phyloP scores from a whole-genome alignment of 345 rosid species.

The Erucastrum elatum region DNA sequence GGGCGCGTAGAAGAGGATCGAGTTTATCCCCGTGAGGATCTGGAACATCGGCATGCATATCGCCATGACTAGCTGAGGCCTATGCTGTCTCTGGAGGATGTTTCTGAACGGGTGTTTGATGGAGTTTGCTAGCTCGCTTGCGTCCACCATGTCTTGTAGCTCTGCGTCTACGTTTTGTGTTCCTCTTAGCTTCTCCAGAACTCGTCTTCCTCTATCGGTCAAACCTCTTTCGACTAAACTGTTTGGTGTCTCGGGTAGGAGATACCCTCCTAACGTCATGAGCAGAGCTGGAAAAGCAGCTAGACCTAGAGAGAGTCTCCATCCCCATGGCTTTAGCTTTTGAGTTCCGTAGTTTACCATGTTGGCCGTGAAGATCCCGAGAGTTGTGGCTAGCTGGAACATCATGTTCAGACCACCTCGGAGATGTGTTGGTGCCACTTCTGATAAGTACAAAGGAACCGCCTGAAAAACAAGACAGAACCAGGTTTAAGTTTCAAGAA shows the following conservation, averaged over 20 bases:
- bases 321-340: slow-evolving; percentile 81
- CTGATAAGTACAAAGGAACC: slow-evolving; percentile 84
- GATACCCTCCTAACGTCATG: slow-evolving; percentile 77
- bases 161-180: slow-evolving; percentile 69
- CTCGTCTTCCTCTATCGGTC: slow-evolving; percentile 56
- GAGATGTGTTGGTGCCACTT: slow-evolving; percentile 93
- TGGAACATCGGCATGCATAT: slow-evolving; percentile 82
- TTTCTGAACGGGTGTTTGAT: slow-evolving; percentile 84
- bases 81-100: slow-evolving; percentile 65
- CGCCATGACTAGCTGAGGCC: slow-evolving; percentile 86
- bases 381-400: slow-evolving; percentile 93
- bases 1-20: slow-evolving; percentile 92
- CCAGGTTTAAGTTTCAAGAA: not conserved
- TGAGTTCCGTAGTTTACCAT: slow-evolving; percentile 91
- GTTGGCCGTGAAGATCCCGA: slow-evolving; percentile 84
- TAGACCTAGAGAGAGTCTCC: slow-evolving; percentile 94
- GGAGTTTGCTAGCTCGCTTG: slow-evolving; percentile 80
- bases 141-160: slow-evolving; percentile 83
- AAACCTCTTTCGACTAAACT: slow-evolving; percentile 74
- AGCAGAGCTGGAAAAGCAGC: slow-evolving; percentile 80
- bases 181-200: slow-evolving; percentile 76
- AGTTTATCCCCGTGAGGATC: slow-evolving; percentile 93
- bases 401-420: slow-evolving; percentile 89
- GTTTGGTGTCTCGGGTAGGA: slow-evolving; percentile 88
- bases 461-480: slow-evolving; percentile 47